Base-by-base conservation (phyloP, 768 basidiomycete genomes). In the Auricularia sp. region DNA sequence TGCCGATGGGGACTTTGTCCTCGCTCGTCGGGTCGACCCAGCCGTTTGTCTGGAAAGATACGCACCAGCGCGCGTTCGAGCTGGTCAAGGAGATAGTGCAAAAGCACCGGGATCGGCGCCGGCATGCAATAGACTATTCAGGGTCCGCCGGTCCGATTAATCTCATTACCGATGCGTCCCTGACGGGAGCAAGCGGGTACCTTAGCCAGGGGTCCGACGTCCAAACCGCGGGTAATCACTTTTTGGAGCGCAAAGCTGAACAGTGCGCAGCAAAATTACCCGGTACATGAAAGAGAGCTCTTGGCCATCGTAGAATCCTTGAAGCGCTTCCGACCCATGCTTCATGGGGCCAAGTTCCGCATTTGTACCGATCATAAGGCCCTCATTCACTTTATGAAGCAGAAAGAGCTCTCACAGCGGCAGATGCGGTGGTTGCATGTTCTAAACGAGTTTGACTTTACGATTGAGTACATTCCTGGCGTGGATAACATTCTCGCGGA, bases 351-450 rank as follows among this genome's bases (percentile, higher is more conserved):
- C 3, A 62, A 47, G 0, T 78, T 79, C 42, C 56, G 54, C 0
- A 75, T 75, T 69, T 34, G 70, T 1, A 78, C 75, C 0, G 77
- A 79, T 61, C 75, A 77, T 37, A 68, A 71, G 34, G 21, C 75
- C 0, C 65, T 81, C 0, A 67, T 70, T 0, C 69, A 75, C 36
- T 54, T 81, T 0, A 62, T 76, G 33, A 68, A 65, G 0, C 78
- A 80, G 64, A 69, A 67, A 13, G 67, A 77, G 3, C 45, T 80
- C 7, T 76, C 76, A 0, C 71, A 70, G 0, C 65, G 75, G 0
- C 79, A 80, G 37, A 74, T 72, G 0, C 1, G 29, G 29, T 81
- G 80, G 80, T 33, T 77, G 3, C 75, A 78, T n/a, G 73, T 72
- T 1, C 34, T 77, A 0, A 65, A 65, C 10, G 68, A 75, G 29